Percentiles rank a stretch among this genome's conserved stretches.
Evolutionary conservation across 2,329 filamentous ascomycete genomes (phyloP).

Genomic region (Sarocladium kiliense): DNA sequence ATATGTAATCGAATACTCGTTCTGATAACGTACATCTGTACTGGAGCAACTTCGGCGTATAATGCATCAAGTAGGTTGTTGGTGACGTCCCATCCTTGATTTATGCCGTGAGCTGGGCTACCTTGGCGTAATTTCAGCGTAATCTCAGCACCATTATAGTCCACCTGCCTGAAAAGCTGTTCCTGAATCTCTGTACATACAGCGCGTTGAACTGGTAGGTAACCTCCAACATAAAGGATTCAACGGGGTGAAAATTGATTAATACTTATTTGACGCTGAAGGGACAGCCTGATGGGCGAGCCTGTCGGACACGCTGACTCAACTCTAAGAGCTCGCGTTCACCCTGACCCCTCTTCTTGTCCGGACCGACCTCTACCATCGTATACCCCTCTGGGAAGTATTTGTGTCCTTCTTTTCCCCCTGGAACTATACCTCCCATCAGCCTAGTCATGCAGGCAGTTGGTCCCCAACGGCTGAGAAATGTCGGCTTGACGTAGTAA

Average conservation of each 20-base stretch:
- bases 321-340: constrained; percentile 32
- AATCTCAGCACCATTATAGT: too few relatives aligned
- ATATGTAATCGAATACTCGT: too few relatives aligned
- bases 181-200: too few relatives aligned
- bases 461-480: constrained; percentile 57
- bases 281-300: constrained; percentile 38
- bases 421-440: constrained; percentile 40
- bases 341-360: constrained; percentile 46
- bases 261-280: constrained; percentile 20
- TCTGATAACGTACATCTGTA: too few relatives aligned
- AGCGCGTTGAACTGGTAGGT: too few relatives aligned
- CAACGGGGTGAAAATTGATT: background rate
- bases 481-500: constrained; percentile 56
- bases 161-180: too few relatives aligned
- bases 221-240: too few relatives aligned
- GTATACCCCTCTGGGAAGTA: constrained; percentile 46
- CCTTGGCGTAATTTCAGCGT: too few relatives aligned
- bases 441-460: constrained; percentile 41
- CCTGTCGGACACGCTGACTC: constrained; percentile 18
- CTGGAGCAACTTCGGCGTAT: too few relatives aligned
- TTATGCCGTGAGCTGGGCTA: too few relatives aligned
- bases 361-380: constrained; percentile 59
- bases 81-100: too few relatives aligned
- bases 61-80: too few relatives aligned
- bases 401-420: constrained; percentile 25